These are phyloP conservation scores for Mortierella antarctica DNA, from an alignment of 192 early-diverging fungal species.

Conservation along the genomic window DNA sequence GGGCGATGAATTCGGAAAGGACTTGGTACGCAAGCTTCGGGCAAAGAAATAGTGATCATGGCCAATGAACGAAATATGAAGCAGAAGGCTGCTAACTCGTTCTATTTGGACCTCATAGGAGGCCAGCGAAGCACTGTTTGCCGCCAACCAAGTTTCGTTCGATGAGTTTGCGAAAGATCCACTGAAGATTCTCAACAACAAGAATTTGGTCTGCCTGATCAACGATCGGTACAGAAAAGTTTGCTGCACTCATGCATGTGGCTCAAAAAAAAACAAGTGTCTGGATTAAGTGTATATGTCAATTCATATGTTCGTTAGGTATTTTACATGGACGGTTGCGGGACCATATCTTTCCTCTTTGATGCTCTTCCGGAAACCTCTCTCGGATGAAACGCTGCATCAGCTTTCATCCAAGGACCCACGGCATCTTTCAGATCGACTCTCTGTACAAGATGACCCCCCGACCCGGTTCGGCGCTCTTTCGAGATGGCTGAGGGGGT, in stretches of 20 bases:
- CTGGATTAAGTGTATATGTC: background rate
- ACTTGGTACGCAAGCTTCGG: constrained; percentile 29
- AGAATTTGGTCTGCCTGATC: constrained; percentile 38
- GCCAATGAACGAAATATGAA: background rate
- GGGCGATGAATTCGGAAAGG: constrained; percentile 53
- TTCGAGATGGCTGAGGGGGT: constrained; percentile 36
- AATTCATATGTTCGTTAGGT: constrained; percentile 32
- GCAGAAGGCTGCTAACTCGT: background rate
- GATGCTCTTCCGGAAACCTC: constrained; percentile 63
- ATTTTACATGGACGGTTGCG: constrained; percentile 70
- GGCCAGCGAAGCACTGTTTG: constrained; percentile 36
- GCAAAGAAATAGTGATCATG: background rate
- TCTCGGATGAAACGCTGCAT: constrained; percentile 56
- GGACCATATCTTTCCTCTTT: constrained; percentile 70
- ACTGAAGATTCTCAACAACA: constrained; percentile 38
- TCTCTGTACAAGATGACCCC: background rate
- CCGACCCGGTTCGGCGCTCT: constrained; percentile 27
- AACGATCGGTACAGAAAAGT: constrained; percentile 20
- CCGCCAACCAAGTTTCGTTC: constrained; percentile 26
- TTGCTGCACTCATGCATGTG: background rate
- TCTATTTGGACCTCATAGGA: background rate
- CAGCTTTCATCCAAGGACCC: constrained; percentile 30
- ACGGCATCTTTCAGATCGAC: constrained; percentile 20
- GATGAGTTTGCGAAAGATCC: constrained; percentile 37
- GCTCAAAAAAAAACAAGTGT: background rate